Conservation (phyloP, 768 basidiomycete species). For the Panus rudis region DNA sequence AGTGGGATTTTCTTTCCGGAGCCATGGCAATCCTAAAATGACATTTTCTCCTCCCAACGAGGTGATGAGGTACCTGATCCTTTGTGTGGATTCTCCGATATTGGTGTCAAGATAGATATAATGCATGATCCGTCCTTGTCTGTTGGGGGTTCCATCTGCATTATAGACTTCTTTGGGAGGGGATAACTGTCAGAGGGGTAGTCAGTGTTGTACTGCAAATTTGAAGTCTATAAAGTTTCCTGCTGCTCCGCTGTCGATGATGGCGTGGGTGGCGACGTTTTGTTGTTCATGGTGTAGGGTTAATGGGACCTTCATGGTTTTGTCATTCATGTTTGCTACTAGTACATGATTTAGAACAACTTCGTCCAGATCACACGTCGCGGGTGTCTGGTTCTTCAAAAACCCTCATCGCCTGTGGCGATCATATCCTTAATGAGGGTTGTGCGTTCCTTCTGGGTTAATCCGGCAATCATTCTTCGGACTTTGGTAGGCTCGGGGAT, state of each 20-base stretch:
- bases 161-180: not conserved
- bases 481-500: not conserved
- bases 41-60: constrained; percentile 1
- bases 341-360: not conserved
- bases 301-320: not conserved
- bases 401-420: no score
- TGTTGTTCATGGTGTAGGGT: not conserved
- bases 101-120: not conserved
- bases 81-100: not conserved
- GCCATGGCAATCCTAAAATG: constrained; percentile 5
- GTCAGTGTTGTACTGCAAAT: not conserved
- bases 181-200: not conserved
- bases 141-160: not conserved
- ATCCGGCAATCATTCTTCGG: not conserved
- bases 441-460: not conserved
- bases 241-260: constrained; percentile 3
- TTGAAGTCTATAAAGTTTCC: not conserved
- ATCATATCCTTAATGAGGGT: not conserved
- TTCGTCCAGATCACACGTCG: not conserved
- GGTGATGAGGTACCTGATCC: not conserved
- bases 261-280: not conserved
- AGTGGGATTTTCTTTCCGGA: not conserved
- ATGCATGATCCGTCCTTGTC: constrained; percentile 1
- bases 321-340: not conserved
- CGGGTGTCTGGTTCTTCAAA: not conserved